These are phyloP conservation scores for Lentinula aciculospora DNA, from an alignment of 768 basidiomycete species.

Conservation along the genomic window DNA sequence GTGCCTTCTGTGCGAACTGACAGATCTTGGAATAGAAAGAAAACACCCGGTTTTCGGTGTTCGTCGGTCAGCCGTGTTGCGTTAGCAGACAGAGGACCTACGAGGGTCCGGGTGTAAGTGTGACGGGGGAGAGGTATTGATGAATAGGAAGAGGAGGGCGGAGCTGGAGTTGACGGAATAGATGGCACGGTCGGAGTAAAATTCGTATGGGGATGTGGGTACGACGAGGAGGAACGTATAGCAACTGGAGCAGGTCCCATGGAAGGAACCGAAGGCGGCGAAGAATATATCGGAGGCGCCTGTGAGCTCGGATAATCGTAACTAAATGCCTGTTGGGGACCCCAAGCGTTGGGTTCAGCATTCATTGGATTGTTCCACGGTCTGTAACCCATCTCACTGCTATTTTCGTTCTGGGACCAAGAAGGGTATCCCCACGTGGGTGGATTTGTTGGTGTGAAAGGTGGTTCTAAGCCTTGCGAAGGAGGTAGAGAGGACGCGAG, in stretches of 20 bases:
- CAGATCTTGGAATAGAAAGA: conserved; percentile 93
- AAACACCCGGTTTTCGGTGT: conserved; percentile 81
- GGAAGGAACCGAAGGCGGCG: neutral
- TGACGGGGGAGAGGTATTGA: conserved; percentile 48
- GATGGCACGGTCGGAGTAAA: neutral
- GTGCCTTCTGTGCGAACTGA: conserved; percentile 90
- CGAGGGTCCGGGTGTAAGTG: conserved; percentile 80
- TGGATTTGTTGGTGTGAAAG: conserved; percentile 35
- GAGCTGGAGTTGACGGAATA: conserved; percentile 18
- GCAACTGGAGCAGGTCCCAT: neutral
- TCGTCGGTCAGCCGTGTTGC: conserved; percentile 83
- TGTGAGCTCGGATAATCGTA: neutral
- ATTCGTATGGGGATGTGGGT: neutral
- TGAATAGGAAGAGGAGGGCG: conserved; percentile 9
- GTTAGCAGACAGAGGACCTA: conserved; percentile 84
- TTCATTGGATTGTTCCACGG: conserved; percentile 3
- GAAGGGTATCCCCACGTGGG: conserved; percentile 55
- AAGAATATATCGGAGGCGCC: neutral
- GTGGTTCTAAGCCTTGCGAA: conserved; percentile 33
- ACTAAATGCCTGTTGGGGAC: neutral
- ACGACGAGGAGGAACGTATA: neutral
- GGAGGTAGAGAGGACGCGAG: conserved; percentile 41
- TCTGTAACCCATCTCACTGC: conserved; percentile 2
- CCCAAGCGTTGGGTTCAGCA: conserved; percentile 1
- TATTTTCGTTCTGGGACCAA: conserved; percentile 6